Conservation (phyloP, 1,284 basidiomycete genomes). For the Cutaneotrichosporon dermatis region DNA sequence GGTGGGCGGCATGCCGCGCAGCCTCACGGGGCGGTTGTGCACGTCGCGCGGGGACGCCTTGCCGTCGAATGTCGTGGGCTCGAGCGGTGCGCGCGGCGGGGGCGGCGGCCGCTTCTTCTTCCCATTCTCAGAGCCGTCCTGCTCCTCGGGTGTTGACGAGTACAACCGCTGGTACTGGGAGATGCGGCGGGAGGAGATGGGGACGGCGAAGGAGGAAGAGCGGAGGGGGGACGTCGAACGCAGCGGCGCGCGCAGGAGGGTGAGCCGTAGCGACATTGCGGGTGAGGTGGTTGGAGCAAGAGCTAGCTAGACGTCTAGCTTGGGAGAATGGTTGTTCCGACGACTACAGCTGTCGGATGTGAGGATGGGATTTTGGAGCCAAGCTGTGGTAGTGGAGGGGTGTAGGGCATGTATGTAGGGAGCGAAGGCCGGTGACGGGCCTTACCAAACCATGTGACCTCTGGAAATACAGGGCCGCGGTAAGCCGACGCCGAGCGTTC, state of each 20-base stretch:
- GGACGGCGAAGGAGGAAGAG: not conserved
- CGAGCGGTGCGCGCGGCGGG: conserved; percentile 8
- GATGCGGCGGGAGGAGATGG: not conserved
- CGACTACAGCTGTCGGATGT: not conserved
- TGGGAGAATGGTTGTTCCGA: not conserved
- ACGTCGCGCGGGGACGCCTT: conserved; percentile 33
- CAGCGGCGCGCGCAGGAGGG: not conserved
- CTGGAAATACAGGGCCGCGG: no score
- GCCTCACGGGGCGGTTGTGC: conserved; percentile 27
- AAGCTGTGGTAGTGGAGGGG: no score
- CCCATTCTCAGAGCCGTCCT: no score
- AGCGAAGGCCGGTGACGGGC: no score
- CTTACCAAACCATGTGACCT: no score
- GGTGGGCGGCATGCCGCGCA: conserved; percentile 28
- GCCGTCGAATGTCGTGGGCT: conserved; percentile 32
- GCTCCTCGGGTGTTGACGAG: no score
- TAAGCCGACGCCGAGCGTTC: no score
- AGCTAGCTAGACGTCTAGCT: no score
- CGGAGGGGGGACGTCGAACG: not conserved
- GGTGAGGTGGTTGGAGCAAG: no score
- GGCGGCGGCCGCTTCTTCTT: not conserved
- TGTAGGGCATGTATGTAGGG: no score
- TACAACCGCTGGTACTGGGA: no score
- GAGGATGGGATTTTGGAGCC: not conserved
- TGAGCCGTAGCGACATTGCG: conserved; percentile 2